Base-by-base conservation (phyloP, 2,329 filamentous ascomycete genomes). In the Ceratocystis lukuohia region DNA sequence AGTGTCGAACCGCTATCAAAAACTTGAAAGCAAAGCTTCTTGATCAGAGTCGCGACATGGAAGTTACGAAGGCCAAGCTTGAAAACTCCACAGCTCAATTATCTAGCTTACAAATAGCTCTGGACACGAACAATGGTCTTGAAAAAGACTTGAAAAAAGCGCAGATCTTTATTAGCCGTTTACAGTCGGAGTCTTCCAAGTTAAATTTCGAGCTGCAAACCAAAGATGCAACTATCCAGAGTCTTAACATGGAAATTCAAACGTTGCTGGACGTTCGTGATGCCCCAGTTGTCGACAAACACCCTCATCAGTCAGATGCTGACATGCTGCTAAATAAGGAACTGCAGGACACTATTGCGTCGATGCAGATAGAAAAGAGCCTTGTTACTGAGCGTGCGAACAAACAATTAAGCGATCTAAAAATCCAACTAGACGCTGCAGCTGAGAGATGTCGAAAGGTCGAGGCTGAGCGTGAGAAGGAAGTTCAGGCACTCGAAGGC, bases 1-100 rank as follows among this genome's bases (percentile, higher is more conserved):
- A 91, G 72, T 87, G 95, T 69, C 81, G 93, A 68, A 84, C 84
- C 5, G 86, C 87, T 3, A 89, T 97, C 71, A 96, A 94, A 75
- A 92, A 90, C 72, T 76, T 97, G 67, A 84, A 86, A 56, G 77
- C 79, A 25, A 87, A 88, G 71, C 75, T 88, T 15, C 77, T 81
- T 10, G 84, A 88, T 61, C 81, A 84, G 45, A 88, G 90, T 69
- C 88, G 84, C 72, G 81, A 84, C 65, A 75, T 84, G 71, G 81
- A 77, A 65, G 84, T 86, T 69, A 79, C 84, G 70, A 84, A 75
- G 73, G 80, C 77, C 57, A 81, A 67, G 25, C 59, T 68, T 10
- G 48, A 56, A 7, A 25, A 5, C 3, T 15, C 28, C 8, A 20
- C 25, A 59, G 12, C 53, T 20, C 28, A 59, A 37, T 15, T 59